A percentile compares a stretch with the other conserved stretches of the same genome.
Conservation (phyloP, 164 flowering plant species). For the Chloranthus sessilifolius region DNA sequence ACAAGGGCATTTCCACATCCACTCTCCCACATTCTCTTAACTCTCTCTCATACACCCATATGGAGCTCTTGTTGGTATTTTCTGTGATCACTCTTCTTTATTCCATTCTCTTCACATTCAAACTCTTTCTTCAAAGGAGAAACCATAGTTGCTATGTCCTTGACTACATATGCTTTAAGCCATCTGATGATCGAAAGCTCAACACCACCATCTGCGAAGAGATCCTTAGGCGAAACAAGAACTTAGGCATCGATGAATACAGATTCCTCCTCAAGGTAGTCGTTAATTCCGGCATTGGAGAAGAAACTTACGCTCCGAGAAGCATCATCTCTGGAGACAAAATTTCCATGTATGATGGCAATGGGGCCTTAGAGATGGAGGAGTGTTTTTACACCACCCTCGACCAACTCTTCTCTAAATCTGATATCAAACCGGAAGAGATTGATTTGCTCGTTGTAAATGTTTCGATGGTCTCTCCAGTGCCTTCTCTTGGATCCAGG, state of each 20-base stretch:
- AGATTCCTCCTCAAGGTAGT: not conserved
- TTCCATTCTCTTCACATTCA: no score
- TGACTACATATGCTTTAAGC: conserved; percentile 3
- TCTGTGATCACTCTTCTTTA: no score
- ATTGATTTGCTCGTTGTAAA: conserved; percentile 66
- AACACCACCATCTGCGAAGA: not conserved
- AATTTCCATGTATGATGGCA: no score
- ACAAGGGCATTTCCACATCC: no score
- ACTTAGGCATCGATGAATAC: not conserved
- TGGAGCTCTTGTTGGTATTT: no score
- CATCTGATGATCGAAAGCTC: conserved; percentile 2
- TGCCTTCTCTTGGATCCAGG: conserved; percentile 49
- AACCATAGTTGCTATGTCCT: conserved; percentile 1
- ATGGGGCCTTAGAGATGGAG: conserved; percentile 45
- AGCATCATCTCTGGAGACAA: not conserved
- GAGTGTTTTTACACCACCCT: conserved; percentile 45
- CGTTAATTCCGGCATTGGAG: conserved; percentile 2
- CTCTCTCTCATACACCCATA: no score
- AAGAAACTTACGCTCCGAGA: conserved; percentile 8
- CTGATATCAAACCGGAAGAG: conserved; percentile 40
- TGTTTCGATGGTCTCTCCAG: conserved; percentile 47
- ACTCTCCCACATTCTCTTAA: no score
- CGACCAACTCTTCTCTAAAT: conserved; percentile 40
- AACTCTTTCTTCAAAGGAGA: not conserved
- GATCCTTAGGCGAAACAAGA: conserved; percentile 5